Percentiles rank a stretch among this genome's conserved stretches.
Conservation (phyloP, 129 eudicot species). For the Apium graveolens region DNA sequence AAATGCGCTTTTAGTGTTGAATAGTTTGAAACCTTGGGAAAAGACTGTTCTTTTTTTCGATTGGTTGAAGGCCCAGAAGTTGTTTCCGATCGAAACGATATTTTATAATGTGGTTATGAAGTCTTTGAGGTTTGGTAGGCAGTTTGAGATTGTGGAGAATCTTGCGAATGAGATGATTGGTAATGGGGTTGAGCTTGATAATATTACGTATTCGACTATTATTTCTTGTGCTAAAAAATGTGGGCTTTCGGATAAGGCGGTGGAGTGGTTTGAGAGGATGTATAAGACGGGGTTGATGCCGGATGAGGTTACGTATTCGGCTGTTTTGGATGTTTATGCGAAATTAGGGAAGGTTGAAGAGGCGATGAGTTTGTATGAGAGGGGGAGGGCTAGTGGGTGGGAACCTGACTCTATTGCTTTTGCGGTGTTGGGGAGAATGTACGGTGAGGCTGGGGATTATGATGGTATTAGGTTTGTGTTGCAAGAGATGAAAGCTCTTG, state of each 20-base stretch:
- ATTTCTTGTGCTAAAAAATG: constrained; percentile 67
- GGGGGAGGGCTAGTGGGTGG: constrained; percentile 69
- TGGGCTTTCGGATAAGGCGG: constrained; percentile 48
- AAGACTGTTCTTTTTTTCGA: constrained; percentile 45
- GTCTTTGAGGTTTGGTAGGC: constrained; percentile 60
- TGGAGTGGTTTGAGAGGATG: constrained; percentile 79
- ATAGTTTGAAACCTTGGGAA: constrained; percentile 52
- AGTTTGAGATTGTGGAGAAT: constrained; percentile 53
- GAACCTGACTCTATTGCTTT: constrained; percentile 55
- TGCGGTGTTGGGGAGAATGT: constrained; percentile 55
- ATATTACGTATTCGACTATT: constrained; percentile 62
- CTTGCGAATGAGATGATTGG: constrained; percentile 57
- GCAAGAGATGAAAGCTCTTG: constrained; percentile 60
- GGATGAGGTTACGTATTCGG: constrained; percentile 70
- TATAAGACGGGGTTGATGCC: constrained; percentile 70
- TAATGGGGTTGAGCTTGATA: constrained; percentile 42
- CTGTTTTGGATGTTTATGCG: constrained; percentile 60
- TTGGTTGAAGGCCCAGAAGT: constrained; percentile 54
- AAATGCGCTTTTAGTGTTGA: constrained; percentile 51
- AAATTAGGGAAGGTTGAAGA: constrained; percentile 62
- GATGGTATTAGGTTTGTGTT: constrained; percentile 59
- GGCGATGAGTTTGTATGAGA: constrained; percentile 62
- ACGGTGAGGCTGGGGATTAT: constrained; percentile 69
- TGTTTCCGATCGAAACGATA: constrained; percentile 56
- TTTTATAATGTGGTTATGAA: constrained; percentile 64